phyloP scores from a whole-genome alignment of 148 eudicot genomes.

The Fallopia convolvulus region DNA sequence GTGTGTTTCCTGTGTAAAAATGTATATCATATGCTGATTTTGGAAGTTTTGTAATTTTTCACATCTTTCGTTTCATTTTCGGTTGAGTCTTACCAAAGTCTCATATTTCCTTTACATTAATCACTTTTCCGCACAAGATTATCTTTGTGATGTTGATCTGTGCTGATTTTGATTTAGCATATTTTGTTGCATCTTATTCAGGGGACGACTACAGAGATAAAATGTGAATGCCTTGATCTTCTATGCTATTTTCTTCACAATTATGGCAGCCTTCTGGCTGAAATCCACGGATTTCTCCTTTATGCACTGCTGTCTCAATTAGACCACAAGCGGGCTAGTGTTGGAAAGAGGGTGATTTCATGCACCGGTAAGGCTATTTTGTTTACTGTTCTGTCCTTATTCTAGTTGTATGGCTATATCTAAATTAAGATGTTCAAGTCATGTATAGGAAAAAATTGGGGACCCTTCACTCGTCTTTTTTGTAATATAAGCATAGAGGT shows the following conservation, averaged over 20 bases:
- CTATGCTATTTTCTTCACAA: conserved; percentile 78
- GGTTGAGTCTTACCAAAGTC: too few relatives aligned
- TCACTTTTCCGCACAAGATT: not conserved
- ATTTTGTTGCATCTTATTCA: conserved; percentile 18
- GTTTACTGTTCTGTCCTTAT: not conserved
- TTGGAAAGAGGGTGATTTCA: conserved; percentile 92
- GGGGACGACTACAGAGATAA: conserved; percentile 76
- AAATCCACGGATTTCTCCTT: conserved; percentile 73
- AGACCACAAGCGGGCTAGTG: conserved; percentile 75
- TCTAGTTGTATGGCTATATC: not conserved
- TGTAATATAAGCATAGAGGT: not conserved
- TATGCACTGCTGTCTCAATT: conserved; percentile 75
- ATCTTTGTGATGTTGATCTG: not conserved
- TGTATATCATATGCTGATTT: too few relatives aligned
- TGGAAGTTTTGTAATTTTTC: too few relatives aligned
- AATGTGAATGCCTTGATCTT: conserved; percentile 93
- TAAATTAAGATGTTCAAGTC: not conserved
- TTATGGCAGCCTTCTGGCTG: conserved; percentile 75
- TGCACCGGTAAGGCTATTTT: conserved; percentile 61
- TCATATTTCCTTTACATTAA: not conserved
- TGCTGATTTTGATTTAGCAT: not conserved
- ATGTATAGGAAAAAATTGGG: not conserved
- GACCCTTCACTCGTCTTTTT: not conserved
- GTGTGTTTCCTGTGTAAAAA: too few relatives aligned
- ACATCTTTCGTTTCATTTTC: too few relatives aligned